These are phyloP conservation scores for Anastatica hierochuntica DNA, from an alignment of 345 rosid species.

Conservation along the genomic window DNA sequence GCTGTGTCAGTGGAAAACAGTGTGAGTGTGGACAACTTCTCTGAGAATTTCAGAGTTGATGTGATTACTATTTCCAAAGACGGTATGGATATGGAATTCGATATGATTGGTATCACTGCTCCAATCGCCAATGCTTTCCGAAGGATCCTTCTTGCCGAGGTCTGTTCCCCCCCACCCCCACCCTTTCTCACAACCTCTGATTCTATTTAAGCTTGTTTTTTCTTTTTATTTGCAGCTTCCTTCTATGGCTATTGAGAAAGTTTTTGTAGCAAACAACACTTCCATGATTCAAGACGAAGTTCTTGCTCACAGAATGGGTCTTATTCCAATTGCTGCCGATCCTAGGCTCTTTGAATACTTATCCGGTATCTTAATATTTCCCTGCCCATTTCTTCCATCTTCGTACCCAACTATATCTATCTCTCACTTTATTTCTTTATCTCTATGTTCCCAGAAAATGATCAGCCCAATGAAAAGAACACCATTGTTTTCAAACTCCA, in stretches of 20 bases:
- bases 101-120: constrained; percentile 76
- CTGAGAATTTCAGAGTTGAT: constrained; percentile 48
- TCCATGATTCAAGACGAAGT: constrained; percentile 85
- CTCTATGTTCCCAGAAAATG: constrained; percentile 40
- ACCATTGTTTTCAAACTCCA: constrained; percentile 92
- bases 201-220: not conserved
- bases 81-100: constrained; percentile 69
- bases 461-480: constrained; percentile 76
- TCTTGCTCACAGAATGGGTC: constrained; percentile 91
- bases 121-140: constrained; percentile 84
- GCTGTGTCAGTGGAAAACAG: constrained; percentile 65
- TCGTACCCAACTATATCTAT: not conserved
- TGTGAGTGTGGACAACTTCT: constrained; percentile 38
- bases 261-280: constrained; percentile 77
- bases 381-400: not conserved
- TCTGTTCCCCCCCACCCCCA: constrained; percentile 3
- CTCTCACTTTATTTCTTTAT: not conserved
- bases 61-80: constrained; percentile 37
- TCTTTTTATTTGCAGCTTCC: constrained; percentile 50
- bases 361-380: constrained; percentile 43
- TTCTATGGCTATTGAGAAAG: constrained; percentile 95
- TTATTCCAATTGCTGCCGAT: constrained; percentile 70
- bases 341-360: constrained; percentile 82
- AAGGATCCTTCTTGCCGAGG: constrained; percentile 90
- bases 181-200: not conserved